Base-by-base conservation (phyloP, 179 eudicot species). In the Camellia oleifera region DNA sequence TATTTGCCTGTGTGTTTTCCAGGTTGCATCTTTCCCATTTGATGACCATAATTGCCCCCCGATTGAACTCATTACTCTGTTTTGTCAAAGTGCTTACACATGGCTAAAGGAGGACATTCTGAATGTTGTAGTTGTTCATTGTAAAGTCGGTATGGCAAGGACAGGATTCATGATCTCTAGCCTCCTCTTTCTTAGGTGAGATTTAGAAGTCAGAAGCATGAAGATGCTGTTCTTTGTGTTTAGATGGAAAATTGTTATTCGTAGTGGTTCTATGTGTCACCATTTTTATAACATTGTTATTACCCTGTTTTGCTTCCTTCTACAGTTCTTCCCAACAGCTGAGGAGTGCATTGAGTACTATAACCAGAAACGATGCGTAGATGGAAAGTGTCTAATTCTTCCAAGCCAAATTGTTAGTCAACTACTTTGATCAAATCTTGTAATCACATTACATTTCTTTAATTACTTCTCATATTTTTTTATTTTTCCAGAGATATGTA, bases 31-130 rank as follows among this genome's bases (percentile, higher is more conserved):
- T 58, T 94, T 90, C 82, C 99, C 99, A 44, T 96, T 94, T 85
- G 97, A 96, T 57, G 99, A 96, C 82, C 99, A 96, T 81, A 96
- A 94, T 64, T 96, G 99, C 86, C 99, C 99, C 32, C 98, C 98
- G 40, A 81, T 94, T 71, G 90, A 91, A 75, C 97, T 96, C 58
- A 86, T 96, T 52, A 79, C 84, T 75, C 87, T 89, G 81, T 96
- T 96, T 82, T 96, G 98, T 82, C 91, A 89, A 88, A 96, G 99
- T 88, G 95, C 96, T 78, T 90, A 89, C 83, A 75, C 91, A 52
- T 96, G 99, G 99, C 87, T 96, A 87, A 96, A 96, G 88, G 93
- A 90, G 77, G 97, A 94, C 81, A 89, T 96, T 71, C 87, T 89
- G 78, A 96, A 96, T 85, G 94, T 96, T 44, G 94, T 96, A 81